Evolutionary conservation across 371 early-diverging fungal genomes (phyloP).

Genomic region (Mucor velutinosus): DNA sequence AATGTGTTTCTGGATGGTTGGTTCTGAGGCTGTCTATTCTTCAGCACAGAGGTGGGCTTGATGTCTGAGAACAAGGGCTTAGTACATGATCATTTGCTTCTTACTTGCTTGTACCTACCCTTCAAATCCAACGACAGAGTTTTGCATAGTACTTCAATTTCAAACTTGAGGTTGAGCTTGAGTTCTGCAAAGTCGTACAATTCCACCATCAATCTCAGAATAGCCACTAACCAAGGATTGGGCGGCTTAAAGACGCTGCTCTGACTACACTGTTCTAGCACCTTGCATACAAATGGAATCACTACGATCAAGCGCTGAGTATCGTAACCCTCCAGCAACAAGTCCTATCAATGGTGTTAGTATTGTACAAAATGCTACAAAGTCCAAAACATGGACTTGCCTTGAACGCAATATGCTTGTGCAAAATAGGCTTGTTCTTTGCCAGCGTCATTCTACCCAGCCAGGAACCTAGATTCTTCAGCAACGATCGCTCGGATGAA

Average conservation of each 20-base stretch:
- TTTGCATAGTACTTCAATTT: constrained; percentile 96
- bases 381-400: constrained; percentile 36
- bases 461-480: constrained; percentile 97
- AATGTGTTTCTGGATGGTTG: neutral
- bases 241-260: constrained; percentile 92
- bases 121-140: constrained; percentile 81
- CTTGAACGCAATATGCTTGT: constrained; percentile 91
- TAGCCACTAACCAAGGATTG: constrained; percentile 98
- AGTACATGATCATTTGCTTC: neutral
- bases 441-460: constrained; percentile 92
- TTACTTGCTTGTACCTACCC: constrained; percentile 16
- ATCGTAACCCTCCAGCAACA: constrained; percentile 90
- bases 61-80: constrained; percentile 39
- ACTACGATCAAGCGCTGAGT: constrained; percentile 85
- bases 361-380: neutral
- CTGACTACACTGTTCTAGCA: constrained; percentile 82
- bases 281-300: constrained; percentile 97
- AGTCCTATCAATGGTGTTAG: constrained; percentile 50
- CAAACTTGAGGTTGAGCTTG: constrained; percentile 92
- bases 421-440: constrained; percentile 89
- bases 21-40: constrained; percentile 49
- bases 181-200: constrained; percentile 91
- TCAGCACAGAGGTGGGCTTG: constrained; percentile 73
- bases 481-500: constrained; percentile 79
- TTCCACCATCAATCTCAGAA: constrained; percentile 87